Percentiles rank a stretch among this genome's conserved stretches.
Conservation (phyloP, 345 rosid genomes). For the Eucalyptus cloeziana region DNA sequence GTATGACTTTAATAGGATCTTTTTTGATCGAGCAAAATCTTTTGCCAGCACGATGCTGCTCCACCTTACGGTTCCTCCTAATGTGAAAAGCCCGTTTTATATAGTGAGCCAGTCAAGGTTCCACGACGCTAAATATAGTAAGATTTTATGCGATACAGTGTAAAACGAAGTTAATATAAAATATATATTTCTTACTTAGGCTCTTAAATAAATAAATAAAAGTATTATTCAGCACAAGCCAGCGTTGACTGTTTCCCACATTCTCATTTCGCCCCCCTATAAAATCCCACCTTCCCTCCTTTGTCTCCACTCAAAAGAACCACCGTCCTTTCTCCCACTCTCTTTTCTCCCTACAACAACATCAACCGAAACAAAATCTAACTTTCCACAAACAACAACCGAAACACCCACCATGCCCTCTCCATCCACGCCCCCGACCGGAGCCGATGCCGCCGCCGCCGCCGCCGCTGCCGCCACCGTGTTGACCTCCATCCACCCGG, state of each 20-base stretch:
- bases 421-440: not conserved
- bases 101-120: not conserved
- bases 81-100: not conserved
- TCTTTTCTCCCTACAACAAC: not conserved
- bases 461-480: not conserved
- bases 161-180: not conserved
- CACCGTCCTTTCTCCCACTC: not conserved
- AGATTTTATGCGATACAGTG: not conserved
- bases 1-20: not conserved
- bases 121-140: fast-evolving
- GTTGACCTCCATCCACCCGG: constrained; percentile 40
- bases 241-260: not conserved
- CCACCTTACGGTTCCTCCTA: not conserved
- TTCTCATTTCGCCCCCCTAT: not conserved
- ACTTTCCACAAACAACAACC: not conserved
- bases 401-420: not conserved
- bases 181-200: not conserved
- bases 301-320: not conserved
- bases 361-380: not conserved
- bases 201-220: not conserved
- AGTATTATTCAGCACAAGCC: not conserved
- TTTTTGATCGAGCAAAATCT: not conserved
- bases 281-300: not conserved
- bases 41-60: not conserved
- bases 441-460: not conserved